These are phyloP conservation scores for Pleurotus cornucopiae DNA, from an alignment of 768 basidiomycete genomes.

Conservation along the genomic window DNA sequence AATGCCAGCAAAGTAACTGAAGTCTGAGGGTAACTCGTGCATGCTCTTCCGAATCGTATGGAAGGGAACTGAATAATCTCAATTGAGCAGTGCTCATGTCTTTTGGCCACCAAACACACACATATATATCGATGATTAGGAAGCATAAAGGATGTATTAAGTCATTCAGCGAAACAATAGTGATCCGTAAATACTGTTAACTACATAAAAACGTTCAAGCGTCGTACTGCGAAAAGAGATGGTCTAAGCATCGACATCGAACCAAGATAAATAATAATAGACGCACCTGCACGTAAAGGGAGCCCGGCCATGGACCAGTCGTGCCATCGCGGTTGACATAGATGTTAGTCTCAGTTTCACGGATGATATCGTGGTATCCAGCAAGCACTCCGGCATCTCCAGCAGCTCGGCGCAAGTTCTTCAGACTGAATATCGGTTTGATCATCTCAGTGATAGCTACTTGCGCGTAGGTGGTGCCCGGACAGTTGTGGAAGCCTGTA, in stretches of 20 bases:
- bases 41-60: too few species aligned
- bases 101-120: too few species aligned
- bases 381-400: not conserved
- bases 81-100: too few species aligned
- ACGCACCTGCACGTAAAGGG: not conserved
- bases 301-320: slow-evolving; percentile 1
- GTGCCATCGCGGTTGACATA: not conserved
- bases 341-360: slow-evolving; percentile 1
- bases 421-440: slow-evolving; percentile 10
- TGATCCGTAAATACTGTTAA: too few species aligned
- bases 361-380: slow-evolving; percentile 4
- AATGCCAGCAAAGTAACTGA: too few species aligned
- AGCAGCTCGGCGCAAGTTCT: slow-evolving; percentile 11
- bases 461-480: slow-evolving; percentile 9
- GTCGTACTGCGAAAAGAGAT: not conserved
- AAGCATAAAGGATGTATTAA: too few species aligned
- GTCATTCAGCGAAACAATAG: too few species aligned
- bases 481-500: slow-evolving; percentile 15
- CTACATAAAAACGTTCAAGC: not conserved
- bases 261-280: not conserved
- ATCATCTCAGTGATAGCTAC: slow-evolving; percentile 11
- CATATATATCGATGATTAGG: too few species aligned
- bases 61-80: too few species aligned
- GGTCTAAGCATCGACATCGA: not conserved
- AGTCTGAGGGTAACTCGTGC: too few species aligned